Conservation (phyloP, 1,284 basidiomycete genomes). For the Cutaneotrichosporon spelunceum region DNA sequence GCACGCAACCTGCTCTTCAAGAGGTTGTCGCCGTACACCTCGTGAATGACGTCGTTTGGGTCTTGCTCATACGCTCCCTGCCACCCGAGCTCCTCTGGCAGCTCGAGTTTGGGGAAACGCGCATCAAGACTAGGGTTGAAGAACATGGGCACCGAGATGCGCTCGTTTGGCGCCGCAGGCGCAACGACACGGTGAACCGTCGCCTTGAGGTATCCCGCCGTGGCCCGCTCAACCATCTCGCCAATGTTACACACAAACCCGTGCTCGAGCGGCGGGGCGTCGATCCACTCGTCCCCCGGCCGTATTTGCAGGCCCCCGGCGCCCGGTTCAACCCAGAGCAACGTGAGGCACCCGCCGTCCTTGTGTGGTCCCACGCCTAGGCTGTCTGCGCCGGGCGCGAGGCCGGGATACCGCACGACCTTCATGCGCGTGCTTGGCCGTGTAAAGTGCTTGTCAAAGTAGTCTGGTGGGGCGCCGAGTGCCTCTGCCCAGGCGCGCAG, state of each 20-base stretch:
- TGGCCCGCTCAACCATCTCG: conserved; percentile 52
- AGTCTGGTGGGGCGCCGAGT: conserved; percentile 19
- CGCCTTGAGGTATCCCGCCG: conserved; percentile 22
- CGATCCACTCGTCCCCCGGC: conserved; percentile 58
- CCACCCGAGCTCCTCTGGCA: conserved; percentile 9
- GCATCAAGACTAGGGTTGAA: conserved; percentile 24
- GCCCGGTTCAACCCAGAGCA: conserved; percentile 21
- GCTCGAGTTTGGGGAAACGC: conserved; percentile 11
- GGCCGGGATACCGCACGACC: conserved; percentile 23
- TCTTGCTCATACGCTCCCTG: conserved; percentile 4
- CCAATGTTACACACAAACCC: conserved; percentile 71
- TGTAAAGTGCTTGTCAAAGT: conserved; percentile 22
- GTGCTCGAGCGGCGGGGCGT: conserved; percentile 60
- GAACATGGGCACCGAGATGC: conserved; percentile 22
- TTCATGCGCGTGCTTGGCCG: conserved; percentile 21
- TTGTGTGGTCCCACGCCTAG: conserved; percentile 24
- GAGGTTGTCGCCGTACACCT: conserved; percentile 21
- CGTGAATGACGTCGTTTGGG: conserved; percentile 12
- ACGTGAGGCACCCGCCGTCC: conserved; percentile 22
- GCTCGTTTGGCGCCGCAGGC: conserved; percentile 5
- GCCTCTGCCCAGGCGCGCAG: conserved; percentile 21
- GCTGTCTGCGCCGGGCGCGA: not conserved
- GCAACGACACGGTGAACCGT: conserved; percentile 22
- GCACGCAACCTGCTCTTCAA: conserved; percentile 22
- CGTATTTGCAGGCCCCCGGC: conserved; percentile 17